phyloP scores from a whole-genome alignment of 108 stramenopile genomes.

The Aureococcus anophagefferens region DNA sequence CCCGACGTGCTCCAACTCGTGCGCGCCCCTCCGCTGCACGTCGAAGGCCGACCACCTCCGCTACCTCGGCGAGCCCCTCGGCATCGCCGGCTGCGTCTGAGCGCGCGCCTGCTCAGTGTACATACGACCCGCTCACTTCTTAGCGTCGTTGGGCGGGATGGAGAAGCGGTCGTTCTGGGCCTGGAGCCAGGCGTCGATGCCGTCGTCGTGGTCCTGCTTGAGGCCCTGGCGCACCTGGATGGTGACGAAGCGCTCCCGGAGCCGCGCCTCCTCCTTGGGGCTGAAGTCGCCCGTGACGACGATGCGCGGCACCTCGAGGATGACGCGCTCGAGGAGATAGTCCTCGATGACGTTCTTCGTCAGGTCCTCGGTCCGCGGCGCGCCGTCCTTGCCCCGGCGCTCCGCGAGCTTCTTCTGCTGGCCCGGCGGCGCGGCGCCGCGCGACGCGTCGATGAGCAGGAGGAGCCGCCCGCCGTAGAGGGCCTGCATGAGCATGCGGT shows the following conservation, averaged over 20 bases:
- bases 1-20: background rate
- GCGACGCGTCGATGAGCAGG: background rate
- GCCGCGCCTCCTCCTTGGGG: background rate
- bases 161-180: background rate
- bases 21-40: background rate
- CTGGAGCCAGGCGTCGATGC: background rate
- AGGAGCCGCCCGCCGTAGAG: background rate
- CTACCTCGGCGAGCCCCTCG: background rate
- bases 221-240: background rate
- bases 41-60: background rate
- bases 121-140: too few relatives aligned
- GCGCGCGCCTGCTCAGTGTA: too few relatives aligned
- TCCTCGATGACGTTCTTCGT: background rate
- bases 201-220: background rate
- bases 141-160: too few relatives aligned
- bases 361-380: too few relatives aligned
- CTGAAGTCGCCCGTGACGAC: background rate
- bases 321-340: background rate
- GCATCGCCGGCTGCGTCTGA: too few relatives aligned
- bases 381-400: background rate
- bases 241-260: background rate
- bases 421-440: too few relatives aligned
- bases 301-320: background rate
- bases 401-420: background rate
- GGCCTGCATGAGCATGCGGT: background rate